A percentile compares a stretch with the other conserved stretches of the same genome.
phyloP scores from a whole-genome alignment of 2,329 filamentous ascomycete genomes.

The Pestalotiopsis sp. region DNA sequence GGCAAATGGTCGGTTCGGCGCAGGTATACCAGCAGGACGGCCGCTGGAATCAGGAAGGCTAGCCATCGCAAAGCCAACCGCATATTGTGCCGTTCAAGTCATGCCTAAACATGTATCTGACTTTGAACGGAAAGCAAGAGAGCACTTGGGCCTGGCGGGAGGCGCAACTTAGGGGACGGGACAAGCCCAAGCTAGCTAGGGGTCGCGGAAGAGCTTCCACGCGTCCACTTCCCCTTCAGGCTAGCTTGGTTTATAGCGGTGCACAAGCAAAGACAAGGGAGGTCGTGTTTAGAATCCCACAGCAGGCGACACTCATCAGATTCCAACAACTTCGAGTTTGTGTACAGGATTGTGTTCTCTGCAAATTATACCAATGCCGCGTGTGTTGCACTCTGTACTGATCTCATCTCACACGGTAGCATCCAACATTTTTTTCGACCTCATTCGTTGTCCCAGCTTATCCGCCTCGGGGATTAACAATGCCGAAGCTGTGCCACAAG shows the following conservation, averaged over 20 bases:
- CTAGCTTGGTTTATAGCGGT: not conserved
- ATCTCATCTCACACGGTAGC: too few relatives aligned
- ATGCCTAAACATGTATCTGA: not conserved
- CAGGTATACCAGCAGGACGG: conserved; percentile 1
- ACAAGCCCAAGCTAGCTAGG: not conserved
- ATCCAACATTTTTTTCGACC: too few relatives aligned
- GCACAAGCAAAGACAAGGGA: too few relatives aligned
- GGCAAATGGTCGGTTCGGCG: not conserved
- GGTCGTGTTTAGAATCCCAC: too few relatives aligned
- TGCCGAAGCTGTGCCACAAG: not conserved
- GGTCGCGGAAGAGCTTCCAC: not conserved
- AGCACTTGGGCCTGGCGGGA: too few relatives aligned
- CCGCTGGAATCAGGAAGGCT: conserved; percentile 5
- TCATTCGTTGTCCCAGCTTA: not conserved
- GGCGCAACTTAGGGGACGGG: too few relatives aligned
- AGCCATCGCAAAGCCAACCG: conserved; percentile 14
- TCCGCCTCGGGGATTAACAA: not conserved
- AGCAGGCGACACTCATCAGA: too few relatives aligned
- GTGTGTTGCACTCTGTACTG: too few relatives aligned
- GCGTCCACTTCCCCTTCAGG: not conserved
- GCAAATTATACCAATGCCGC: too few relatives aligned
- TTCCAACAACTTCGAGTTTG: too few relatives aligned
- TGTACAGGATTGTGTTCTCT: too few relatives aligned
- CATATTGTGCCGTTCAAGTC: conserved; percentile 9
- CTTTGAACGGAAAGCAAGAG: too few relatives aligned